phyloP scores from a whole-genome alignment of 495 filamentous ascomycete genomes.

The Neurospora sp. region DNA sequence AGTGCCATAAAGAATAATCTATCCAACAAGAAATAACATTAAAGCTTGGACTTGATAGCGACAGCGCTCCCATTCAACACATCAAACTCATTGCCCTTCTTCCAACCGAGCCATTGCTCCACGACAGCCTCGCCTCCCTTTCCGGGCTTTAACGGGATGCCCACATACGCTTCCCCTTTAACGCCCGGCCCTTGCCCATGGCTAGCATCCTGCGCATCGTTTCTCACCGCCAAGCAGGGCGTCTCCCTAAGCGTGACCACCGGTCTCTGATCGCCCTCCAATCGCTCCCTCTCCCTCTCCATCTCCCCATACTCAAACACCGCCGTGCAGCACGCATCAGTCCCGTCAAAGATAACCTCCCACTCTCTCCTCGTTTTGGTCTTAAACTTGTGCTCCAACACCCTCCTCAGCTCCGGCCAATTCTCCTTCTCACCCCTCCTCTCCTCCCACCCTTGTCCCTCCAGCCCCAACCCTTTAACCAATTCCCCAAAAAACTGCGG shows the following conservation, averaged over 20 bases:
- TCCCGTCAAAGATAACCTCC: conserved; percentile 78
- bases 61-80: conserved; percentile 44
- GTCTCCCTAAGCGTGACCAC: conserved; percentile 58
- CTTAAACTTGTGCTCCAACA: conserved; percentile 57
- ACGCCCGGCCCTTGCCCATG: conserved; percentile 41
- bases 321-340: conserved; percentile 85
- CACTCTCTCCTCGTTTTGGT: conserved; percentile 69
- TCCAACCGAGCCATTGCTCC: conserved; percentile 70
- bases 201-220: conserved; percentile 20
- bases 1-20: not conserved
- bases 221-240: conserved; percentile 47
- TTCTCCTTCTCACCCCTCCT: conserved; percentile 44
- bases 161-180: conserved; percentile 53
- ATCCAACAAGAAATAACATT: not conserved
- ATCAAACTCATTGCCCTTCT: conserved; percentile 56
- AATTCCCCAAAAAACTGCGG: conserved; percentile 69
- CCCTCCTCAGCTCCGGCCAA: conserved; percentile 54
- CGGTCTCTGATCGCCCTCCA: conserved; percentile 64
- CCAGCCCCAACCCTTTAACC: conserved; percentile 53
- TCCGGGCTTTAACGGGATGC: conserved; percentile 50
- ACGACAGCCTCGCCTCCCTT: conserved; percentile 62
- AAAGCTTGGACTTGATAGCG: not conserved
- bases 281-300: conserved; percentile 37
- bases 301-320: conserved; percentile 69
- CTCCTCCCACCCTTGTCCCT: conserved; percentile 40